These are phyloP conservation scores for Entophlyctis luteolus DNA, from an alignment of 192 early-diverging fungal species.

Conservation along the genomic window DNA sequence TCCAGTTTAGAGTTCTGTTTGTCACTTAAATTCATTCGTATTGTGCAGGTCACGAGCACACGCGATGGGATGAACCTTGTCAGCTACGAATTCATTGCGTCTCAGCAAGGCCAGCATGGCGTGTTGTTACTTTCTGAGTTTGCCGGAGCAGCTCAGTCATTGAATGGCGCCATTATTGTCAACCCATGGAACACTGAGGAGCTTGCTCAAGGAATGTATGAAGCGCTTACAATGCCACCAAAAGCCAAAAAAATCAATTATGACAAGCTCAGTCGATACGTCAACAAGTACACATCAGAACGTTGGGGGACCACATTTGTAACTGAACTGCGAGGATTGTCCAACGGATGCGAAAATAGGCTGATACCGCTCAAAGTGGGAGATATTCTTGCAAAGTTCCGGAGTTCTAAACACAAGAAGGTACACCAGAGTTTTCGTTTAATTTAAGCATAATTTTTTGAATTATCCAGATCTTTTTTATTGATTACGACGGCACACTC, in stretches of 20 bases:
- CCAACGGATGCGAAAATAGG: conserved; percentile 63
- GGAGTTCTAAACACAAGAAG: conserved; percentile 59
- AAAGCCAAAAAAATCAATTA: conserved; percentile 77
- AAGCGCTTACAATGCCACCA: conserved; percentile 89
- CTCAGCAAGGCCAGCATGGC: conserved; percentile 82
- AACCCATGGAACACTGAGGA: conserved; percentile 99
- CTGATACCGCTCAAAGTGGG: conserved; percentile 57
- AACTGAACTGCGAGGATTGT: conserved; percentile 70
- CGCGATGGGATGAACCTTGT: conserved; percentile 99
- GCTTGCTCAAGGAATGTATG: conserved; percentile 79
- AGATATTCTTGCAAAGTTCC: conserved; percentile 52
- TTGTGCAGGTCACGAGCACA: conserved; percentile 66
- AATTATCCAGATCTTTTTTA: conserved; percentile 59
- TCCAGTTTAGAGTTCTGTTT: background rate
- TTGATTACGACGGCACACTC: conserved; percentile 98
- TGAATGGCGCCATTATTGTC: conserved; percentile 94
- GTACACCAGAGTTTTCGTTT: conserved; percentile 13
- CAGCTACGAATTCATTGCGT: conserved; percentile 83
- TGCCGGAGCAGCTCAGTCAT: conserved; percentile 96
- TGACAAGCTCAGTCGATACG: conserved; percentile 88
- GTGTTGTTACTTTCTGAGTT: conserved; percentile 96
- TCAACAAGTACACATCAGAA: conserved; percentile 93
- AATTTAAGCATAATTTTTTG: background rate
- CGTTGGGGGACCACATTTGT: conserved; percentile 97
- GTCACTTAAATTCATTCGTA: background rate